A percentile compares a stretch with the other conserved stretches of the same genome.
Conservation (phyloP, 2,329 filamentous ascomycete genomes). For the Pezicula rhizophila region DNA sequence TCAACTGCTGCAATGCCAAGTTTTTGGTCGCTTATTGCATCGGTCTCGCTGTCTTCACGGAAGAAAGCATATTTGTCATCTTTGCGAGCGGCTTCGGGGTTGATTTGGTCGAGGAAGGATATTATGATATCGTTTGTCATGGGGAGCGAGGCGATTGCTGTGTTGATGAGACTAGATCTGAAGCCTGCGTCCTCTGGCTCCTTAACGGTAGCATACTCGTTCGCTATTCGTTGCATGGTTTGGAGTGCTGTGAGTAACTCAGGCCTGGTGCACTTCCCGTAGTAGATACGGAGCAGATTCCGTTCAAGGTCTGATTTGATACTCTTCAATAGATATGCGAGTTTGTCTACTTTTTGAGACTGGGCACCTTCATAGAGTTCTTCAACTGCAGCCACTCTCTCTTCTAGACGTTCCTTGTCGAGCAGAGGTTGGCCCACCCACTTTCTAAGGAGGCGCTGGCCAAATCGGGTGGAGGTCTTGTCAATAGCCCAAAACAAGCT, state of each 20-base stretch:
- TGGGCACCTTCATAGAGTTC: conserved; percentile 70
- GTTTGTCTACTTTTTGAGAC: conserved; percentile 62
- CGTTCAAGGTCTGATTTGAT: conserved; percentile 83
- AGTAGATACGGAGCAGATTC: conserved; percentile 91
- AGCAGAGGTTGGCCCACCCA: conserved; percentile 92
- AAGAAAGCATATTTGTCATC: conserved; percentile 97
- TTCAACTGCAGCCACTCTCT: conserved; percentile 76
- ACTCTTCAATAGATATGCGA: conserved; percentile 64
- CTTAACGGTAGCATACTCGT: conserved; percentile 66
- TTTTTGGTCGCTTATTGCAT: conserved; percentile 83
- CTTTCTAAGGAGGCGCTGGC: conserved; percentile 79
- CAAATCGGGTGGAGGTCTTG: conserved; percentile 84
- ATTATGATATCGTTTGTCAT: conserved; percentile 68
- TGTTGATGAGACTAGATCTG: conserved; percentile 59
- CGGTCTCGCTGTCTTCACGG: conserved; percentile 77
- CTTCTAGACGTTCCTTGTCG: conserved; percentile 67
- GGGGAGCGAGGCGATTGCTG: conserved; percentile 70
- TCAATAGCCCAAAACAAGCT: conserved; percentile 95
- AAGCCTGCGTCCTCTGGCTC: conserved; percentile 65
- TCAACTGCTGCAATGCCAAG: conserved; percentile 88
- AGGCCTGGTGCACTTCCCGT: conserved; percentile 86
- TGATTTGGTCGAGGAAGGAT: conserved; percentile 77
- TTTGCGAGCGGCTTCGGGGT: conserved; percentile 70
- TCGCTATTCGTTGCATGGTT: conserved; percentile 73
- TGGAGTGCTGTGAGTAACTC: conserved; percentile 84